Evolutionary conservation across 129 eudicot species (phyloP), one percentile per base, ranked within the genome.

Genomic region (Arctium minus): DNA sequence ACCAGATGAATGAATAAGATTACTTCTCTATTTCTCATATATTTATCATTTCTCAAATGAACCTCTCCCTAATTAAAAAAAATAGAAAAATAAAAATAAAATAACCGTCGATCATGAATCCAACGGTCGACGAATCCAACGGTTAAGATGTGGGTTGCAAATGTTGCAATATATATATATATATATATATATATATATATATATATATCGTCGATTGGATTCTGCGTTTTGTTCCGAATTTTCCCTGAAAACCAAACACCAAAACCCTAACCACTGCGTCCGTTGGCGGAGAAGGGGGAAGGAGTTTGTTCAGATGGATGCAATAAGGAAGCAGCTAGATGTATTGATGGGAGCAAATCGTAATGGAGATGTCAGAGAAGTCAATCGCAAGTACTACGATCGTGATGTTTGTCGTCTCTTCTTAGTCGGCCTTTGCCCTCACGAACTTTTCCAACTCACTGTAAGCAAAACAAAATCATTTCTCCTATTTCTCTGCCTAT

Each of bases 331-430:
- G 89, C 99, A 96, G 86, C 92, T 96, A 9, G 99, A 96, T 70
- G 97, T 93, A 56, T 39, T 96, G 40, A 96, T 96, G 99, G 99
- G 99, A 70, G 99, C 99, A 0, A 96, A 96, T 73, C 90, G 99
- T 15, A 93, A 96, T 84, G 99, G 99, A 2, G 99, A 96, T 50
- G 92, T 90, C 0, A 80, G 77, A 33, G 99, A 96, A 84, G 99
- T 96, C 6, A 90, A 92, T 73, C 91, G 99, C 4, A 92, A 93
- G 93, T 96, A 90, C 82, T 93, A 84, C 89, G 99, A 96, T 83
- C 99, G 99, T 44, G 99, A 96, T 35, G 99, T 96, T 18, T 96
- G 99, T 67, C 99, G 99, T 78, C 92, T 96, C 77, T 93, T 79
- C 85, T 88, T 96, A 65, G 92, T 92, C 73, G 99, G 99, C 48